These are phyloP conservation scores for Blastomyces gilchristii DNA, from an alignment of 2,329 filamentous ascomycete genomes.

Conservation along the genomic window DNA sequence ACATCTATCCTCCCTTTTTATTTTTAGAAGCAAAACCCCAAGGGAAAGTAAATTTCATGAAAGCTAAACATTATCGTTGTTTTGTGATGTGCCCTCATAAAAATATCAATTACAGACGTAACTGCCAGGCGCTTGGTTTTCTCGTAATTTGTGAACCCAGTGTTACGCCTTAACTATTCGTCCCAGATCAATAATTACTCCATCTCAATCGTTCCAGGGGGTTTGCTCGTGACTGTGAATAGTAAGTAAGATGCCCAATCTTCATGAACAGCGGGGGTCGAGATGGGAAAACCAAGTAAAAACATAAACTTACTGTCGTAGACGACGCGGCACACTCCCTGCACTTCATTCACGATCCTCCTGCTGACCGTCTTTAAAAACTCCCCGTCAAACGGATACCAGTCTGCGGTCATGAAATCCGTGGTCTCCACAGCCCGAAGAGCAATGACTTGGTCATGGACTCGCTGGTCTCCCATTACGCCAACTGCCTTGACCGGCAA, in stretches of 20 bases:
- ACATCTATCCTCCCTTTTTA: background rate
- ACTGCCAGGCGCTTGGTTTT: background rate
- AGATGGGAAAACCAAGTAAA: background rate
- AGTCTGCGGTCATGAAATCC: slow-evolving; percentile 68
- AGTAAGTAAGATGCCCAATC: background rate
- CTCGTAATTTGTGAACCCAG: background rate
- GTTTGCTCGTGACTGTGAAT: slow-evolving; percentile 45
- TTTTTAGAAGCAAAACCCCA: background rate
- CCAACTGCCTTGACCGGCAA: slow-evolving; percentile 53
- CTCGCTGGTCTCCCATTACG: slow-evolving; percentile 52
- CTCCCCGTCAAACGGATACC: slow-evolving; percentile 53
- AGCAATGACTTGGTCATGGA: slow-evolving; percentile 52
- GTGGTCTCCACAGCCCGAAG: slow-evolving; percentile 51
- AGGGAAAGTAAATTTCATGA: background rate
- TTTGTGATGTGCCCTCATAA: background rate
- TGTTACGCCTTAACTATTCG: background rate
- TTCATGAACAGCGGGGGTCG: background rate
- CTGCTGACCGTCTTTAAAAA: slow-evolving; percentile 56
- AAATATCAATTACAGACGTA: background rate
- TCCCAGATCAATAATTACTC: slow-evolving; percentile 40
- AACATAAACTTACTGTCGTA: slow-evolving; percentile 27
- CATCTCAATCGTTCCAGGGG: slow-evolving; percentile 63
- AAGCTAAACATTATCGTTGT: background rate
- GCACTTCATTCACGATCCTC: slow-evolving; percentile 64
- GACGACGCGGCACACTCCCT: slow-evolving; percentile 59